Evolutionary conservation across 2,329 filamentous ascomycete genomes (phyloP).

Genomic region (Sphaerulina vaccinii): DNA sequence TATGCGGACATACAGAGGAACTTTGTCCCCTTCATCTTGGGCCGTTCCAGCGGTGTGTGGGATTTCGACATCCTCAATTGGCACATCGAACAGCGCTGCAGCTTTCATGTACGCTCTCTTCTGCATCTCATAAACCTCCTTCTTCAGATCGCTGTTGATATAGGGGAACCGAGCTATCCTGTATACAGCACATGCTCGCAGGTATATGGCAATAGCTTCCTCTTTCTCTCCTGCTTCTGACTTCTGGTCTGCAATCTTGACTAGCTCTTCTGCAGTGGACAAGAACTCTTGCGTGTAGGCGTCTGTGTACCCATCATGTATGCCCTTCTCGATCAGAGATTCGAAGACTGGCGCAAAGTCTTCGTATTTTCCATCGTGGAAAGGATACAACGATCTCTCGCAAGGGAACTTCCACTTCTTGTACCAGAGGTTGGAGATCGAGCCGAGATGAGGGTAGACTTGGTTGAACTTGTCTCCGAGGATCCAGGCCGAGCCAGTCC

Average conservation of each 20-base stretch:
- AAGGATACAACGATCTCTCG: constrained; percentile 34
- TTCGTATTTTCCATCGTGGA: constrained; percentile 35
- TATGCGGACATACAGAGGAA: constrained; percentile 43
- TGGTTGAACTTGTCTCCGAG: constrained; percentile 51
- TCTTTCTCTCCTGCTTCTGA: constrained; percentile 25
- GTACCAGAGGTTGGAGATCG: constrained; percentile 55
- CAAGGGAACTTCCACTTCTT: constrained; percentile 41
- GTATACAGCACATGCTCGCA: constrained; percentile 40
- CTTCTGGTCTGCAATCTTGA: constrained; percentile 32
- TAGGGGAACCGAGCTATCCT: constrained; percentile 41
- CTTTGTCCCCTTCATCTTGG: constrained; percentile 37
- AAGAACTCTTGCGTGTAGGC: constrained; percentile 41
- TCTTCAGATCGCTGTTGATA: constrained; percentile 39
- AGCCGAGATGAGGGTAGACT: constrained; percentile 57
- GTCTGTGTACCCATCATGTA: constrained; percentile 41
- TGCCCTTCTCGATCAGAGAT: constrained; percentile 37
- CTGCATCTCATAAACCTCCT: constrained; percentile 37
- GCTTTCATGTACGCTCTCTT: constrained; percentile 41
- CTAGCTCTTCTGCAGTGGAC: constrained; percentile 36
- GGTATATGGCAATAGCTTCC: constrained; percentile 37
- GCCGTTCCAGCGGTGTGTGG: constrained; percentile 39
- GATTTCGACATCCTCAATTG: constrained; percentile 42
- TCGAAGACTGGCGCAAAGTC: constrained; percentile 43
- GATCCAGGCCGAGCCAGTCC: constrained; percentile 38
- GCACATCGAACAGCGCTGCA: constrained; percentile 37